Base-by-base conservation (phyloP, 2,329 filamentous ascomycete species). In the Mollisiaceae sp. region DNA sequence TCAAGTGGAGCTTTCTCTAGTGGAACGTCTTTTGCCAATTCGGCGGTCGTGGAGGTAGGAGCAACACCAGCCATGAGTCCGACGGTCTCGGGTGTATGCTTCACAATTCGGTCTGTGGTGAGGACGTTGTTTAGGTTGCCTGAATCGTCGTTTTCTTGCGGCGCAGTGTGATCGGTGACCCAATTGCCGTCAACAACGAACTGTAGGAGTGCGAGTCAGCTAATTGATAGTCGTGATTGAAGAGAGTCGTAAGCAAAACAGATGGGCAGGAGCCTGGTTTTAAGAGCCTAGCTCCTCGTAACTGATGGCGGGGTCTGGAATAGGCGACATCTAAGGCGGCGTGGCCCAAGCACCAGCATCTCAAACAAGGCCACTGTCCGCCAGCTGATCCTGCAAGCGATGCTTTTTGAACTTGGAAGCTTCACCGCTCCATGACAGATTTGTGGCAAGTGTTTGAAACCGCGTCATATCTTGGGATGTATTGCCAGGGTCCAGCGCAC, bases 121-220 rank as follows among this genome's bases (percentile, higher is more conserved):
- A 99, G 86, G 70, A 97, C 88, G 87, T 98, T 98, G 85, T 98
- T 98, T 74, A 93, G 83, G 85, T 94, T 97, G 75, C 91, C 91
- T 75, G 89, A 84, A 70, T 86, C 85, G 83, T 97, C 94, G 75
- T 88, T 87, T 81, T 97, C 94, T 80, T 91, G 89, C 66, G 91
- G 91, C 50, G 89, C 91, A 65, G 88, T 88, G 73, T 89, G 87
- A 79, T 97, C 94, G 77, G 89, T 91, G 59, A 88, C 89, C 95
- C 95, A 99, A 73, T 86, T 87, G 72, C 91, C 92, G 85, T 99
- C 93, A 71, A 97, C 94, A 74, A 99, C 91, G 79, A 97, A 99
- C 94, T 97, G 62, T 58, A 47, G 60, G 45, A 52, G 36, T 41
- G 38, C 20, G 18, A 41, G 47, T 63, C 54, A 67, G 65, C 41